Conservation (phyloP, 2,329 filamentous ascomycete species). For the Aspergillus sp. region DNA sequence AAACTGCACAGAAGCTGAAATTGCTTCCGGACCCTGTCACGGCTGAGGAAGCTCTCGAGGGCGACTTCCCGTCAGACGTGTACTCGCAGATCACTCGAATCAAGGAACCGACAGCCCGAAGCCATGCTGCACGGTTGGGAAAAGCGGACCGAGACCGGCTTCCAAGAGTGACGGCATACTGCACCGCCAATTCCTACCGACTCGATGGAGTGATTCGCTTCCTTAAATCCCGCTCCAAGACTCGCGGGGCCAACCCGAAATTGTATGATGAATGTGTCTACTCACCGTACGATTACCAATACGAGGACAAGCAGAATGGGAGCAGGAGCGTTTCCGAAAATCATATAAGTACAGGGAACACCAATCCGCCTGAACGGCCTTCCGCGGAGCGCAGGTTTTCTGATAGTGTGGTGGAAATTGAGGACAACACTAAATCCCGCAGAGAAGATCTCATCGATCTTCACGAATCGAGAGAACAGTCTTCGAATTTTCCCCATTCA, state of each 20-base stretch:
- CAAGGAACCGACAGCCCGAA: conserved; percentile 88
- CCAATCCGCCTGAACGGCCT: conserved; percentile 21
- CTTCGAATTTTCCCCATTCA: conserved; percentile 17
- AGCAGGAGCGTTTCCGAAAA: conserved; percentile 31
- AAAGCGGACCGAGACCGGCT: conserved; percentile 88
- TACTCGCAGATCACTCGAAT: conserved; percentile 98
- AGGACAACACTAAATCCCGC: conserved; percentile 56
- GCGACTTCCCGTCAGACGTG: conserved; percentile 90
- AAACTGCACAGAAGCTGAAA: conserved; percentile 95
- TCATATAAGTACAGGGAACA: conserved; percentile 32
- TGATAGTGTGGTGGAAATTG: conserved; percentile 63
- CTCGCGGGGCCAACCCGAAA: conserved; percentile 79
- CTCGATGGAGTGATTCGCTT: conserved; percentile 88
- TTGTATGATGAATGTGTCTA: conserved; percentile 98
- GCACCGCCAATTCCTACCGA: conserved; percentile 87
- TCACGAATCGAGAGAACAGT: conserved; percentile 42
- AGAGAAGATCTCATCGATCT: conserved; percentile 66
- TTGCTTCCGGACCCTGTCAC: conserved; percentile 88
- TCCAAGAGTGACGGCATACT: conserved; percentile 93
- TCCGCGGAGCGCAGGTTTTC: conserved; percentile 69
- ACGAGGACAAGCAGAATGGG: conserved; percentile 42
- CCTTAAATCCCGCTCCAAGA: conserved; percentile 78
- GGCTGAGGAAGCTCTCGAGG: conserved; percentile 75
- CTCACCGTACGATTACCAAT: conserved; percentile 81
- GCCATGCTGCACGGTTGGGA: conserved; percentile 87